These are phyloP conservation scores for Syncephalis plumigaleata DNA, from an alignment of 371 early-diverging fungal genomes.

Conservation along the genomic window DNA sequence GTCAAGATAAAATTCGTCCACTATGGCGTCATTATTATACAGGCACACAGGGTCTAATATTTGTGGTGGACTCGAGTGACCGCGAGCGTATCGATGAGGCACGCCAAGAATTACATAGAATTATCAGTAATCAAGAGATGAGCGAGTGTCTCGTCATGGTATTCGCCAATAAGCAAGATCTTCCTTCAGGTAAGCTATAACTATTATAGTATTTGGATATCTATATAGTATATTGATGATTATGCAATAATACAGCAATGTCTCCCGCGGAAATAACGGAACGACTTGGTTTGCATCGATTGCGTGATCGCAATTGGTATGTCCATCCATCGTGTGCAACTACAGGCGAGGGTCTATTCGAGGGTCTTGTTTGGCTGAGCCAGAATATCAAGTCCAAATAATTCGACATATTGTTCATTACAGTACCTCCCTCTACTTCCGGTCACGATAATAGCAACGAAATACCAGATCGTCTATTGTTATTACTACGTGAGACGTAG, in stretches of 20 bases:
- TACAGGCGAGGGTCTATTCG: conserved; percentile 74
- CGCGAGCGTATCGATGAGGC: conserved; percentile 72
- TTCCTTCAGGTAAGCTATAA: conserved; percentile 35
- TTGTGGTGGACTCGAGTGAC: conserved; percentile 77
- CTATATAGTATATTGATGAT: not conserved
- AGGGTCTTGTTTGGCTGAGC: conserved; percentile 78
- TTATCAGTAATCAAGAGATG: conserved; percentile 71
- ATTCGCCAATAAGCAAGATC: conserved; percentile 81
- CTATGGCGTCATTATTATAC: conserved; percentile 82
- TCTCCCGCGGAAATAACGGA: conserved; percentile 67
- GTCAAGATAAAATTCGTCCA: conserved; percentile 80
- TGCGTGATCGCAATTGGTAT: conserved; percentile 69
- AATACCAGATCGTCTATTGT: too few relatives aligned
- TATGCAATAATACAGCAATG: conserved; percentile 26
- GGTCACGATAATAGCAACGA: too few relatives aligned
- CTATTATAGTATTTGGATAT: not conserved
- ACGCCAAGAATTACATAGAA: conserved; percentile 59
- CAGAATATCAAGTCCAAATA: conserved; percentile 59
- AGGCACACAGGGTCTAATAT: conserved; percentile 73
- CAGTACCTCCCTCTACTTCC: too few relatives aligned
- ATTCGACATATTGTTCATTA: too few relatives aligned
- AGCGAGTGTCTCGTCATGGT: conserved; percentile 60
- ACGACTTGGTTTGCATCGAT: conserved; percentile 48
- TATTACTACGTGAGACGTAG: too few relatives aligned
- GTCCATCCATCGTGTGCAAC: conserved; percentile 75